Percentiles rank a stretch among this genome's conserved stretches.
These are phyloP conservation scores for Zymoseptoria tritici DNA, from an alignment of 2,329 filamentous ascomycete species.

Conservation along the genomic window DNA sequence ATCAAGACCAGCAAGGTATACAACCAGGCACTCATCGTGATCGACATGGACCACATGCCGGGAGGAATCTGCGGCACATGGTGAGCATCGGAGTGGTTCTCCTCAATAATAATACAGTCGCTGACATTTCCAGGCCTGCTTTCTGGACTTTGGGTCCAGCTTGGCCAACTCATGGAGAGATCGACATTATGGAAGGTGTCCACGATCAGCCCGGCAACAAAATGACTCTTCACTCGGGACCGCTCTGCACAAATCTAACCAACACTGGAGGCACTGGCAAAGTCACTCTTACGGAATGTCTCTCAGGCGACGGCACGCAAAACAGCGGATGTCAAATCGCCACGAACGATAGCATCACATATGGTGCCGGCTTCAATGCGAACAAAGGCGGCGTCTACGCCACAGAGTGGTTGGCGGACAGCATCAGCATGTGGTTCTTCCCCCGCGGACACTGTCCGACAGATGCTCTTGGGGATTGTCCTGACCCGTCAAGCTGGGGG, in stretches of 20 bases:
- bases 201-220: slow-evolving; percentile 29
- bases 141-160: slow-evolving; percentile 50
- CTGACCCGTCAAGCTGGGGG: slow-evolving; percentile 58
- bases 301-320: slow-evolving; percentile 35
- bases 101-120: neutral
- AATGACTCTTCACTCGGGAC: slow-evolving; percentile 31
- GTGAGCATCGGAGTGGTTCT: slow-evolving; percentile 24
- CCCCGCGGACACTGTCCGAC: slow-evolving; percentile 28
- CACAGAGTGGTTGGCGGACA: slow-evolving; percentile 24
- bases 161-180: slow-evolving; percentile 33
- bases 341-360: slow-evolving; percentile 41
- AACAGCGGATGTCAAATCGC: slow-evolving; percentile 34
- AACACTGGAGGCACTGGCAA: slow-evolving; percentile 66
- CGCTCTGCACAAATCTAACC: slow-evolving; percentile 27
- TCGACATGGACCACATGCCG: slow-evolving; percentile 69
- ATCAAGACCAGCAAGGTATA: slow-evolving; percentile 59
- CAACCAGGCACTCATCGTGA: slow-evolving; percentile 60
- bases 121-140: slow-evolving; percentile 43
- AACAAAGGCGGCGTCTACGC: slow-evolving; percentile 42
- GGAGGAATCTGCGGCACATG: slow-evolving; percentile 62
- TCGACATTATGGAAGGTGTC: slow-evolving; percentile 36
- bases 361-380: slow-evolving; percentile 31
- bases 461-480: slow-evolving; percentile 40
- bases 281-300: slow-evolving; percentile 33
- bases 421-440: slow-evolving; percentile 33